Conservation (phyloP, 306 rosid species). For the Lagenaria siceraria region DNA sequence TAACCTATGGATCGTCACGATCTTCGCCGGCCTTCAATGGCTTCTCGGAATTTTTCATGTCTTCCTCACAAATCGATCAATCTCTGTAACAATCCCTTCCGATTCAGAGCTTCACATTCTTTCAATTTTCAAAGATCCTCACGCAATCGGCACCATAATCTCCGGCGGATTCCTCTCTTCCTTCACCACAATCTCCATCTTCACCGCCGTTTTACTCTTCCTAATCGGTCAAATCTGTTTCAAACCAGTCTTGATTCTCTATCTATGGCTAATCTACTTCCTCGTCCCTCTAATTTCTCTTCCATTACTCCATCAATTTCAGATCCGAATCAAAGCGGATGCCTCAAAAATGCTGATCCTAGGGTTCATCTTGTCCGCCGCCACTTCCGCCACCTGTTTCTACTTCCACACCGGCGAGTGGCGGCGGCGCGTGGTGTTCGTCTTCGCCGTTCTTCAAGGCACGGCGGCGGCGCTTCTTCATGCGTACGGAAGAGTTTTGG, state of each 20-base stretch:
- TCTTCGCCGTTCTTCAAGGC: constrained; percentile 46
- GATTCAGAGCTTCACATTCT: constrained; percentile 31
- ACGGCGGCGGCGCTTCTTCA: constrained; percentile 46
- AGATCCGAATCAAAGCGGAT: constrained; percentile 29
- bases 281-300: constrained; percentile 55
- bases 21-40: constrained; percentile 79
- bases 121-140: constrained; percentile 44
- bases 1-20: constrained; percentile 76
- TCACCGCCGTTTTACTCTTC: constrained; percentile 53
- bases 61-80: constrained; percentile 24
- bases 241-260: constrained; percentile 36
- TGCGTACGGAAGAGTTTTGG: constrained; percentile 44
- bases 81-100: constrained; percentile 10
- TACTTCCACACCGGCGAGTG: constrained; percentile 26
- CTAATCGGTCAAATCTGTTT: constrained; percentile 57
- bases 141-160: constrained; percentile 49
- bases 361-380: constrained; percentile 44
- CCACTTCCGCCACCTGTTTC: constrained; percentile 48
- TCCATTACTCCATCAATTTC: constrained; percentile 48
- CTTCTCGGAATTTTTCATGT: constrained; percentile 47
- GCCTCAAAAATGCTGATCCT: constrained; percentile 65
- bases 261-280: constrained; percentile 62
- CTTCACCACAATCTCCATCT: constrained; percentile 51
- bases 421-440: constrained; percentile 25
- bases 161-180: constrained; percentile 46